Evolutionary conservation across 805 yeast species (phyloP).

Genomic region (Wickerhamomyces silvicola): DNA sequence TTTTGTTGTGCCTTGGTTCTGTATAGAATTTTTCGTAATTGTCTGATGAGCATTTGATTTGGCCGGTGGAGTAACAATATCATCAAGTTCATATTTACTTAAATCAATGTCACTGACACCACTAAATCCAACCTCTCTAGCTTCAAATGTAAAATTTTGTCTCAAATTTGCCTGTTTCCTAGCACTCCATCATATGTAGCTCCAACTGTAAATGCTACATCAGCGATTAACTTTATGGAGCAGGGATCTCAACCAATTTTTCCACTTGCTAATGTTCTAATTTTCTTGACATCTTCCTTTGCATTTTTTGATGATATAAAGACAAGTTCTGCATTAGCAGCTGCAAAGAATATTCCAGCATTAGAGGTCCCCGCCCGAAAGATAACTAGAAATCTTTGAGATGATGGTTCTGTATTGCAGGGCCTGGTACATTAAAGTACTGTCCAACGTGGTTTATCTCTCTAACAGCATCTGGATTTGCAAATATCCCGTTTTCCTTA

Average conservation of each 20-base stretch:
- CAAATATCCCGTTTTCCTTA: slow-evolving; percentile 23
- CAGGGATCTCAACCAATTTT: slow-evolving; percentile 26
- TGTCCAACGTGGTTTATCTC: slow-evolving; percentile 32
- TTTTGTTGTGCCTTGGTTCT: too few species aligned
- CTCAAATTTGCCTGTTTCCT: slow-evolving; percentile 29
- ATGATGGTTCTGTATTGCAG: slow-evolving; percentile 32
- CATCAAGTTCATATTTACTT: too few species aligned
- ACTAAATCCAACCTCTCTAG: too few species aligned
- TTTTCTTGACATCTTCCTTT: slow-evolving; percentile 23
- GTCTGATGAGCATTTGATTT: too few species aligned
- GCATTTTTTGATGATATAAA: slow-evolving; percentile 26
- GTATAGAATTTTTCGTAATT: too few species aligned
- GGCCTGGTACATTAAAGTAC: slow-evolving; percentile 32
- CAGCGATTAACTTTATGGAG: slow-evolving; percentile 30
- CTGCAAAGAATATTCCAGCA: slow-evolving; percentile 33
- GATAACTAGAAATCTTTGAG: slow-evolving; percentile 34
- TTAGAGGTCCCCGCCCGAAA: slow-evolving; percentile 37
- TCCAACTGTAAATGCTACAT: slow-evolving; percentile 28
- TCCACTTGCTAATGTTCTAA: slow-evolving; percentile 25
- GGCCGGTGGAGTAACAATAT: too few species aligned
- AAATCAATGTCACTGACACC: too few species aligned
- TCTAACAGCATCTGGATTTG: slow-evolving; percentile 29
- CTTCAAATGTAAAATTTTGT: slow-evolving; percentile 32
- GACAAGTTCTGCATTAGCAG: slow-evolving; percentile 35
- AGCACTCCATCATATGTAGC: slow-evolving; percentile 35